Conservation (phyloP, 2,329 filamentous ascomycete genomes). For the Tolypocladium paradoxum region DNA sequence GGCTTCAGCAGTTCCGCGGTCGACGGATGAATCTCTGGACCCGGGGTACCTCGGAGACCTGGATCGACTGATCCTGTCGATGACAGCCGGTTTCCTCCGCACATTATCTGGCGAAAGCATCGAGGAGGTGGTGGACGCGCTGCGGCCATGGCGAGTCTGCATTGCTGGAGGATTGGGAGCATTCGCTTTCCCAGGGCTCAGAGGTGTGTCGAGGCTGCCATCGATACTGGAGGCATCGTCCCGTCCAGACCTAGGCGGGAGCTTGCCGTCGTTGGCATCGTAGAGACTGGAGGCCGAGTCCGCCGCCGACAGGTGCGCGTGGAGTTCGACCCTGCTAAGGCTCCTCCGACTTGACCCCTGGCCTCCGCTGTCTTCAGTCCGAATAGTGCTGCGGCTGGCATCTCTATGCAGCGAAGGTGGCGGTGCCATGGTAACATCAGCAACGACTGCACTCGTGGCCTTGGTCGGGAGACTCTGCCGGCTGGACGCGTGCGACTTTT, state of each 20-base stretch:
- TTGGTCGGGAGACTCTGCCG: constrained; percentile 31
- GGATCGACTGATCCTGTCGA: constrained; percentile 42
- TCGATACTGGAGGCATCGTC: constrained; percentile 36
- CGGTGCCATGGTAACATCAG: constrained; percentile 34
- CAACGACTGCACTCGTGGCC: constrained; percentile 28
- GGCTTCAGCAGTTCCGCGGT: constrained; percentile 44
- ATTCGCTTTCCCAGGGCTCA: constrained; percentile 30
- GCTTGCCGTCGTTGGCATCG: constrained; percentile 24
- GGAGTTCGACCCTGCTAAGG: constrained; percentile 30
- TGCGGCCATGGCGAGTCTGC: constrained; percentile 24
- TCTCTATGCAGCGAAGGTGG: constrained; percentile 42
- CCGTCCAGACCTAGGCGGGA: constrained; percentile 22
- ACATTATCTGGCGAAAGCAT: constrained; percentile 26
- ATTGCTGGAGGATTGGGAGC: constrained; percentile 19
- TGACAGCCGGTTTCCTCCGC: constrained; percentile 37
- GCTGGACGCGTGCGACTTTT: constrained; percentile 29
- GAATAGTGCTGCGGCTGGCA: constrained; percentile 27
- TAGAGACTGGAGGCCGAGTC: constrained; percentile 27
- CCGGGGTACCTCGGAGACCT: constrained; percentile 29
- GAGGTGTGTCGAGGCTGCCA: constrained; percentile 30
- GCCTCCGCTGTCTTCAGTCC: constrained; percentile 31
- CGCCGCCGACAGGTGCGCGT: constrained; percentile 21
- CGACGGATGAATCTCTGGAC: constrained; percentile 49
- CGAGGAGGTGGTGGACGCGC: constrained; percentile 22
- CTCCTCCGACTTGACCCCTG: constrained; percentile 28